These are phyloP conservation scores for Leccinum boreale DNA, from an alignment of 768 basidiomycete species.

Conservation along the genomic window DNA sequence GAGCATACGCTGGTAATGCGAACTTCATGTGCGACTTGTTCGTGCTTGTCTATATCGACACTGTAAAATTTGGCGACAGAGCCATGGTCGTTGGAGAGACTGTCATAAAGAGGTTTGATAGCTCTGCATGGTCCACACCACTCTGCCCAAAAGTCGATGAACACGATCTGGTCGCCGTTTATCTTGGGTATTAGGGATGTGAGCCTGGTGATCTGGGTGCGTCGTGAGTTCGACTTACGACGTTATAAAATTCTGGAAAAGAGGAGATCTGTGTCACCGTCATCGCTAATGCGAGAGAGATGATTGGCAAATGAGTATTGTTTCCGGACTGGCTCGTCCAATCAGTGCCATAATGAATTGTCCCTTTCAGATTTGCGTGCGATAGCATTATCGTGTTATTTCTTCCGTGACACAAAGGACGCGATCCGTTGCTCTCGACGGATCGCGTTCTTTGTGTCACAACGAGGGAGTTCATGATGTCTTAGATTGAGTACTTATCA, in stretches of 20 bases:
- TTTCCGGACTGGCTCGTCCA: too few species aligned
- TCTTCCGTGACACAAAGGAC: too few species aligned
- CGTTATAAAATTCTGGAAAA: background rate
- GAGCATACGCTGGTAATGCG: background rate
- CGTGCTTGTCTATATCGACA: constrained; percentile 34
- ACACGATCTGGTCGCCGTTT: background rate
- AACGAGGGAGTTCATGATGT: too few species aligned
- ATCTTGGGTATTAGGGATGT: background rate
- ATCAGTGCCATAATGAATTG: too few species aligned
- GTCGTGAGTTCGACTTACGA: background rate
- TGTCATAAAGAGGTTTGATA: constrained; percentile 3
- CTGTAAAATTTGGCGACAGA: constrained; percentile 3
- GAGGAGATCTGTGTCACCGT: constrained; percentile 3
- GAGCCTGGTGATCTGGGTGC: background rate
- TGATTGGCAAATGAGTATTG: too few species aligned
- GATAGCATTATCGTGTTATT: too few species aligned
- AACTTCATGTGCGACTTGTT: constrained; percentile 6
- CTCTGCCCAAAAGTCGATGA: constrained; percentile 12
- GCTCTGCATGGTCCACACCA: constrained; percentile 8
- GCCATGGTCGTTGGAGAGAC: constrained; percentile 1
- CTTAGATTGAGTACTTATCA: too few species aligned
- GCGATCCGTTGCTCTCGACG: too few species aligned
- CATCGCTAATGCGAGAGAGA: background rate
- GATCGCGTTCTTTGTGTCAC: too few species aligned
- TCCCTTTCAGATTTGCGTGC: too few species aligned